These are phyloP conservation scores for Senna tora DNA, from an alignment of 306 rosid genomes.

Conservation along the genomic window DNA sequence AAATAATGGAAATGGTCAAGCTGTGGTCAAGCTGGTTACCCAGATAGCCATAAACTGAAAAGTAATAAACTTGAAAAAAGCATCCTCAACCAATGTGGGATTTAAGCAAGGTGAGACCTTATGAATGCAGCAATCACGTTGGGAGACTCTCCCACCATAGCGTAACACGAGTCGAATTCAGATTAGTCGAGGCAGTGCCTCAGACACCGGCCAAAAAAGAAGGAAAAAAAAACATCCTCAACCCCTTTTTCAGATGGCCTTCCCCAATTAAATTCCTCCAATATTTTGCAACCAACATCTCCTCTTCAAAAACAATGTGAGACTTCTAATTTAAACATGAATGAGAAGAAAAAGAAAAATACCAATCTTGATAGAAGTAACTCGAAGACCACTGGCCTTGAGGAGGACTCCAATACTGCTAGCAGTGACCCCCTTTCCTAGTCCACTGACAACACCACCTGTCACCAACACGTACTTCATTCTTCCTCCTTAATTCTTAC, in stretches of 20 bases:
- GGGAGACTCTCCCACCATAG: too few relatives aligned
- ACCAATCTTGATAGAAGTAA: slow-evolving; percentile 88
- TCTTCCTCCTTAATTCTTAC: slow-evolving; percentile 20
- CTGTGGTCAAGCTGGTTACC: slow-evolving; percentile 21
- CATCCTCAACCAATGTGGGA: neutral
- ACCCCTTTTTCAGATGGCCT: neutral
- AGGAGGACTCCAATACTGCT: slow-evolving; percentile 83
- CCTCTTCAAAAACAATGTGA: neutral
- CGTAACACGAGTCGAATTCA: too few relatives aligned
- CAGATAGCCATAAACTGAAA: slow-evolving; percentile 27
- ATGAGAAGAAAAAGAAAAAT: slow-evolving; percentile 19
- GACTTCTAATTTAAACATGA: slow-evolving; percentile 10
- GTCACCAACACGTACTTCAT: slow-evolving; percentile 93
- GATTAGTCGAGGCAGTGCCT: too few relatives aligned
- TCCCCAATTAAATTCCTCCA: neutral
- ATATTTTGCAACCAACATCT: neutral
- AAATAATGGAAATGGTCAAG: slow-evolving; percentile 16
- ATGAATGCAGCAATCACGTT: too few relatives aligned
- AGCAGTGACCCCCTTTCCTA: slow-evolving; percentile 89
- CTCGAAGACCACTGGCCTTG: slow-evolving; percentile 81
- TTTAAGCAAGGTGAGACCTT: too few relatives aligned
- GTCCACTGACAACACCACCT: slow-evolving; percentile 93
- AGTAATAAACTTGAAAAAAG: neutral
- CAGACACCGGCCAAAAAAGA: too few relatives aligned
- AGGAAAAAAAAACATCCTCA: slow-evolving; percentile 19